Conservation (phyloP, 140 eudicot genomes). For the Ambrosia hybrid region DNA sequence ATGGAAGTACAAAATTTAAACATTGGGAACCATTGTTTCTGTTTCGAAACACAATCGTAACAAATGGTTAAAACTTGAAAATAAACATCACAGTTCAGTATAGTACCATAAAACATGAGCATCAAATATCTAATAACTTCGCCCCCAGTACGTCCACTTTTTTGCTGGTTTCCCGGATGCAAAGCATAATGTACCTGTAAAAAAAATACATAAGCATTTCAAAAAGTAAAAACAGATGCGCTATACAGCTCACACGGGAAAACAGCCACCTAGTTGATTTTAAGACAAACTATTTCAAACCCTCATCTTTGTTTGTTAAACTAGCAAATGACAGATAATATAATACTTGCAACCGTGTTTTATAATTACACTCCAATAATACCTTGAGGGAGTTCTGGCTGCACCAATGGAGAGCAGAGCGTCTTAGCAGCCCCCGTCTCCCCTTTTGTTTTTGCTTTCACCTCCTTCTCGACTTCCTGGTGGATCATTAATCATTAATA, state of each 20-base stretch:
- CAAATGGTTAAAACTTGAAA: constrained; percentile 9
- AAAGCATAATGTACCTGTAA: constrained; percentile 80
- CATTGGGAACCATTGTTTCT: not conserved
- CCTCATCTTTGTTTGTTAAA: not conserved
- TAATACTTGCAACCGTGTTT: not conserved
- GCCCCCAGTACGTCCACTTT: constrained; percentile 96
- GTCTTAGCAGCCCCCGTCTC: constrained; percentile 92
- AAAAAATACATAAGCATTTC: not conserved
- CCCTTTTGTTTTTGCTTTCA: constrained; percentile 85
- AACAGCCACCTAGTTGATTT: too few relatives aligned
- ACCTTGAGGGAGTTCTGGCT: constrained; percentile 91
- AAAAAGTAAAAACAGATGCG: not conserved
- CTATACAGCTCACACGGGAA: too few relatives aligned
- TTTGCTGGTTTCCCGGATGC: constrained; percentile 92
- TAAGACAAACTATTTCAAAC: not conserved
- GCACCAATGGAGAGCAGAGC: constrained; percentile 81
- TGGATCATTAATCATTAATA: not conserved
- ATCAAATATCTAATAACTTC: constrained; percentile 49
- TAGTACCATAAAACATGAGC: not conserved
- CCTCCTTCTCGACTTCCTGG: constrained; percentile 92
- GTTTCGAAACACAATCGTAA: constrained; percentile 9
- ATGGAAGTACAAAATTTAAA: not conserved
- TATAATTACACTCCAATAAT: constrained; percentile 17
- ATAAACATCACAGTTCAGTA: not conserved
- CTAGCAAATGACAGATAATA: not conserved